Evolutionary conservation across 2,329 filamentous ascomycete genomes (phyloP).

Genomic region (Alternaria sp.): DNA sequence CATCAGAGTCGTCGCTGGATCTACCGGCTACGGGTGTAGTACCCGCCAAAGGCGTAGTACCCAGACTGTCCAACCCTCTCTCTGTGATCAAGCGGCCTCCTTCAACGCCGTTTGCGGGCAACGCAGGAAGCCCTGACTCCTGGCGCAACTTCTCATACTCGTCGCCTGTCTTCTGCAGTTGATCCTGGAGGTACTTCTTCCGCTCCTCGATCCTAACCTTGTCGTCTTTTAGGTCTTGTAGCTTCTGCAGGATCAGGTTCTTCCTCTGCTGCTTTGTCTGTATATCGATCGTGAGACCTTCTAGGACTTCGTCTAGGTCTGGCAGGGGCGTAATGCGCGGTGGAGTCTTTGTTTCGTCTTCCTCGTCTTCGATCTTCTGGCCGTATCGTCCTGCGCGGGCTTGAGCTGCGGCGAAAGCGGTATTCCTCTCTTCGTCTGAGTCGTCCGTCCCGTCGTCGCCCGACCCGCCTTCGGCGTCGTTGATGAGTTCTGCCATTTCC

Average conservation of each 20-base stretch:
- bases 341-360: conserved; percentile 63
- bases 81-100: conserved; percentile 37
- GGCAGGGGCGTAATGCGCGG: conserved; percentile 81
- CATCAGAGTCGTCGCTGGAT: conserved; percentile 33
- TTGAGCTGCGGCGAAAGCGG: conserved; percentile 87
- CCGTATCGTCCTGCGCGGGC: conserved; percentile 85
- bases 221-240: conserved; percentile 72
- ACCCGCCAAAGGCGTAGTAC: conserved; percentile 43
- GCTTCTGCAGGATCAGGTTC: conserved; percentile 64
- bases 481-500: conserved; percentile 84
- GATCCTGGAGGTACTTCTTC: conserved; percentile 78
- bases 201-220: conserved; percentile 70
- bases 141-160: conserved; percentile 66
- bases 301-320: conserved; percentile 70
- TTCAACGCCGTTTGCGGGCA: conserved; percentile 35
- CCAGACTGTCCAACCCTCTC: conserved; percentile 46
- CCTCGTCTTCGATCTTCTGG: conserved; percentile 52
- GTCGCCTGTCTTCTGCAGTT: conserved; percentile 81
- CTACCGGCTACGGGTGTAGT: conserved; percentile 38
- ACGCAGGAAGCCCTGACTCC: conserved; percentile 52
- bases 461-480: conserved; percentile 73
- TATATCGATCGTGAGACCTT: conserved; percentile 67
- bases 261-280: conserved; percentile 66
- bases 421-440: conserved; percentile 67
- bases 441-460: conserved; percentile 75